A percentile compares a stretch with the other conserved stretches of the same genome.
Evolutionary conservation across 768 basidiomycete species (phyloP).

Genomic region (Pisolithus microcarpus): DNA sequence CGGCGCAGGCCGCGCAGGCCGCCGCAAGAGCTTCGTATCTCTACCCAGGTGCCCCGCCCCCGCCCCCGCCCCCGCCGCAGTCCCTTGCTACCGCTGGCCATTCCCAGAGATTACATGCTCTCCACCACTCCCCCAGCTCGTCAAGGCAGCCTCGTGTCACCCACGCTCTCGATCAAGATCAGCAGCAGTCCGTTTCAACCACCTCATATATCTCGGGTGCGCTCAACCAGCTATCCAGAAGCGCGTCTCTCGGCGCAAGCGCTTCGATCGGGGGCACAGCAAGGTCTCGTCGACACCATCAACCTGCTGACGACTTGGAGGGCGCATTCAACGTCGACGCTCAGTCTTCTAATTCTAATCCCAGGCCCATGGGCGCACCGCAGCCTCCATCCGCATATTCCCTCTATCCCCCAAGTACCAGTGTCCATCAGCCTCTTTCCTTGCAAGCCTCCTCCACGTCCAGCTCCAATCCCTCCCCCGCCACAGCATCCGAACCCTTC

Average conservation of each 20-base stretch:
- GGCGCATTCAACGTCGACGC: conserved; percentile 37
- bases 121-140: conserved; percentile 40
- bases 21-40: conserved; percentile 47
- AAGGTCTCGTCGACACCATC: conserved; percentile 57
- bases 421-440: conserved; percentile 49
- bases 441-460: conserved; percentile 25
- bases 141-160: conserved; percentile 56
- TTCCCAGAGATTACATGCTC: conserved; percentile 42
- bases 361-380: conserved; percentile 23
- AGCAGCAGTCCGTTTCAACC: conserved; percentile 36
- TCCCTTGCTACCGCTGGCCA: conserved; percentile 29
- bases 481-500: conserved; percentile 36
- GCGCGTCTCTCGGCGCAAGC: conserved; percentile 53
- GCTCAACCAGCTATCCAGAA: conserved; percentile 54
- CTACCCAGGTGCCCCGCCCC: conserved; percentile 32
- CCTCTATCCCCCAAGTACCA: conserved; percentile 52
- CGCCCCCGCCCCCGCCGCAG: conserved; percentile 47
- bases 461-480: conserved; percentile 28
- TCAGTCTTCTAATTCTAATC: conserved; percentile 11
- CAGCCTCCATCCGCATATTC: conserved; percentile 37
- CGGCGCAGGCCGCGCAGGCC: conserved; percentile 52
- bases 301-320: conserved; percentile 58
- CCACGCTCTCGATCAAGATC: conserved; percentile 62
- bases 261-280: conserved; percentile 35
- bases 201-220: conserved; percentile 44